Base-by-base conservation (phyloP, 495 filamentous ascomycete genomes). In the Ramalina peruviana region DNA sequence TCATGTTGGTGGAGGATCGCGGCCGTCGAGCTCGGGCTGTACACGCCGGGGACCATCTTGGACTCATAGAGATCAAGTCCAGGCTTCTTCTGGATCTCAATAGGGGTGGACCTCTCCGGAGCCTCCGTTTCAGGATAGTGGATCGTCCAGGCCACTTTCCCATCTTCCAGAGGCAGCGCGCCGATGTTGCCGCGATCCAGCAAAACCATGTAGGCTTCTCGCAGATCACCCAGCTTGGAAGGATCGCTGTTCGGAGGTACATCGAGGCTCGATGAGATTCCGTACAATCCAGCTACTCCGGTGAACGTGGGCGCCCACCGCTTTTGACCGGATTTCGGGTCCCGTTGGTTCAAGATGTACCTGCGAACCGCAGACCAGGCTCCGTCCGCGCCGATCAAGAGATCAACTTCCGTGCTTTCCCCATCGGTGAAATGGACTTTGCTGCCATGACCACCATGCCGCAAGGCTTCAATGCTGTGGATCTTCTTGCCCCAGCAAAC, bases 91-190 rank as follows among this genome's bases (percentile, higher is more conserved):
- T 30, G 15, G 6, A 15, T 15, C 25, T 46, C 13, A 15, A 46
- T 6, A 15, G 26, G 44, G 23, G 44, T 27, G 16, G 26, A 27
- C 19, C 44, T 27, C 44, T 46, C 44, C 5, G 41, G 41, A 15
- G 41, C 41, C 19, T 15, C 13, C 19, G 19, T 43, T 19, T 43
- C 41, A 4, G 41, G 13, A 21, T 43, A 23, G 4, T 43, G 41
- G 19, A 43, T n/a, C 19, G 41, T 43, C 44, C 44, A 46, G 13
- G 44, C 44, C 13, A 46, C 19, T 27, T 46, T 46, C 21, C 44
- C 44, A 46, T 46, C 44, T 15, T 20, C 20, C 25, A 46, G 25
- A 6, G 25, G 19, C 27, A 46, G 26, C 21, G 44, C 44, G 15
- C 44, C 44, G 26, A 46, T 46, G 25, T 46, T 25, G 10, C 44